Evolutionary conservation across 2,329 filamentous ascomycete species (phyloP).

Genomic region (Monosporascus ibericus): DNA sequence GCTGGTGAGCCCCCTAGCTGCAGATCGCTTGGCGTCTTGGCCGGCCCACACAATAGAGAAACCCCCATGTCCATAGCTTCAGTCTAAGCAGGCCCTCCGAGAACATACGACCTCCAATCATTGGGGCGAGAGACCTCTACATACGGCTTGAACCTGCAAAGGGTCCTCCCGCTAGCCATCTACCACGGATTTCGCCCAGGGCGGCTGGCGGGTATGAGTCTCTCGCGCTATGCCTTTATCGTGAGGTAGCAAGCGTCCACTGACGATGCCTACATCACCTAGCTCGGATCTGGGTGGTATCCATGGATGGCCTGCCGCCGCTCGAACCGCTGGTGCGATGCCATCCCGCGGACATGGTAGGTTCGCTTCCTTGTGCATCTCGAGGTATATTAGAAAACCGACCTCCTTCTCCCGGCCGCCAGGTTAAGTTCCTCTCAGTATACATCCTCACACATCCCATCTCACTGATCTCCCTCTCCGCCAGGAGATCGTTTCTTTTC

Average conservation of each 20-base stretch:
- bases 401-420: conserved; percentile 9
- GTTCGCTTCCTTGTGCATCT: conserved; percentile 2
- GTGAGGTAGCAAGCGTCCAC: neutral
- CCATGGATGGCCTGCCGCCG: neutral
- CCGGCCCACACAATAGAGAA: conserved; percentile 4
- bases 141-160: too few species aligned
- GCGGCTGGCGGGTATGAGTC: neutral
- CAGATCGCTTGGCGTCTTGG: conserved; percentile 24
- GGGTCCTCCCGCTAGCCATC: neutral
- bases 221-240: neutral
- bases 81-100: too few species aligned
- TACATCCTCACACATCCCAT: conserved; percentile 14
- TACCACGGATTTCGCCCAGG: neutral
- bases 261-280: neutral
- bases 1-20: conserved; percentile 19
- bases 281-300: neutral
- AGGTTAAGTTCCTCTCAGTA: conserved; percentile 10
- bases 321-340: neutral
- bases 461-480: conserved; percentile 15
- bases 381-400: conserved; percentile 13
- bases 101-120: too few species aligned
- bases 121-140: too few species aligned
- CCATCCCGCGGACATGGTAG: neutral
- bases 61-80: neutral
- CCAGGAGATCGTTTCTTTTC: conserved; percentile 21